Conservation (phyloP, 2,329 filamentous ascomycete species). For the Trichoderma guizhouense region DNA sequence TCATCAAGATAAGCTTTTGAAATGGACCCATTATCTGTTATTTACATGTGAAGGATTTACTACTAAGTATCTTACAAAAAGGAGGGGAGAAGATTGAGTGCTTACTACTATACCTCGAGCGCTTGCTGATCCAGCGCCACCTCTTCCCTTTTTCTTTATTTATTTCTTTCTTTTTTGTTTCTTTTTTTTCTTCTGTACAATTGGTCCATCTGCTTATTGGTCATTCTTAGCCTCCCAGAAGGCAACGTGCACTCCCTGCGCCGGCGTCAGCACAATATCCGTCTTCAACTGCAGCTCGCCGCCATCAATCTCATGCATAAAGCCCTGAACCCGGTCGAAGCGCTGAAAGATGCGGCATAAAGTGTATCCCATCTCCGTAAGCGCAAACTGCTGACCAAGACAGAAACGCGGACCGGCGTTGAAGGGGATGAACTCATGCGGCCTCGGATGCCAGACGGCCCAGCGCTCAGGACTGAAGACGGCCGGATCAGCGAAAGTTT, state of each 20-base stretch:
- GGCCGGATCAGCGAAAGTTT: conserved; percentile 43
- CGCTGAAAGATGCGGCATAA: conserved; percentile 69
- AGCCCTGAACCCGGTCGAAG: conserved; percentile 60
- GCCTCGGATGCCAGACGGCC: conserved; percentile 57
- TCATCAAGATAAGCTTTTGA: not conserved
- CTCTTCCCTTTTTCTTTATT: not conserved
- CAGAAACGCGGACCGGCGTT: conserved; percentile 71
- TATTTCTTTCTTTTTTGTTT: no score
- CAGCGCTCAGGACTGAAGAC: conserved; percentile 66
- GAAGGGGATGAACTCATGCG: conserved; percentile 71
- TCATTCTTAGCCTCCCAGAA: conserved; percentile 47
- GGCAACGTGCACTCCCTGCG: conserved; percentile 55
- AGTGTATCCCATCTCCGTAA: conserved; percentile 73
- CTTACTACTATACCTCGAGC: not conserved
- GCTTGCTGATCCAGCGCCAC: not conserved
- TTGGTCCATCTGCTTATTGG: not conserved
- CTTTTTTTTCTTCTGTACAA: not conserved
- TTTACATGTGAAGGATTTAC: not conserved
- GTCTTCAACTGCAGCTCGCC: conserved; percentile 53
- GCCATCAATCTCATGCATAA: conserved; percentile 54
- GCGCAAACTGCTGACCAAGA: conserved; percentile 75
- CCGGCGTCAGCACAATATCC: conserved; percentile 59
- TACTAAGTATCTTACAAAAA: not conserved
- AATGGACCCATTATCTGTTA: not conserved
- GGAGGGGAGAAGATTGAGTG: not conserved